Base-by-base conservation (phyloP, 257 asterid species). In the Galeopsis tetrahit region DNA sequence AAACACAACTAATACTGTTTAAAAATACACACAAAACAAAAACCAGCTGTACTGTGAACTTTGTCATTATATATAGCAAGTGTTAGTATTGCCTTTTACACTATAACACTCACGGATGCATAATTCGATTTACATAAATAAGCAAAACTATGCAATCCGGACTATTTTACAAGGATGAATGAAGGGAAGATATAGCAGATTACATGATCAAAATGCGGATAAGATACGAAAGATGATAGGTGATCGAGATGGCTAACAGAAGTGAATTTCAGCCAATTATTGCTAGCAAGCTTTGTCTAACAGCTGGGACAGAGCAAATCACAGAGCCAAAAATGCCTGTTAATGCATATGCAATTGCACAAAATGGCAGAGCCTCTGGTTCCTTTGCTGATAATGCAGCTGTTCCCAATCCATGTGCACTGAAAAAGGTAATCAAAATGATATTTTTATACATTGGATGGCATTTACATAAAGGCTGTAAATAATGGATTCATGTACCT, bases 341-440 rank as follows among this genome's bases (percentile, higher is more conserved):
- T n/a, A 94, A 85, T 40, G 92, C 98, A 80, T 94, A 94, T 75
- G 98, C 97, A 71, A 94, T 94, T 10, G 99, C 99, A 53, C 99
- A 94, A 55, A 94, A 94, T 11, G 99, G 97, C 73, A 94, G 99
- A 61, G 99, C 99, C 86, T 91, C 99, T 0, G 99, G 99, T 81
- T 94, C 98, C 81, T 91, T 94, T 0, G 99, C 99, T 39, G 99
- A 94, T 65, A 94, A 77, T 67, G 98, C 99, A 69, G 99, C 99
- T 10, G 99, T 94, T 81, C 99, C 98, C 71, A 94, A 75, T 53
- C 99, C 99, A 60, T 94, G 99, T 4, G 99, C 99, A 77, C 99
- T 94, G 86, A 32, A 70, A 63, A 15, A 42, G 6, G 31, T 49
- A 64, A 68, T 21, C 2, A 31, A 36, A 31, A 63, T 4, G 42